Percentiles rank a stretch among this genome's conserved stretches.
phyloP scores from a whole-genome alignment of 2,329 filamentous ascomycete genomes.

The Clarireedia sp. region DNA sequence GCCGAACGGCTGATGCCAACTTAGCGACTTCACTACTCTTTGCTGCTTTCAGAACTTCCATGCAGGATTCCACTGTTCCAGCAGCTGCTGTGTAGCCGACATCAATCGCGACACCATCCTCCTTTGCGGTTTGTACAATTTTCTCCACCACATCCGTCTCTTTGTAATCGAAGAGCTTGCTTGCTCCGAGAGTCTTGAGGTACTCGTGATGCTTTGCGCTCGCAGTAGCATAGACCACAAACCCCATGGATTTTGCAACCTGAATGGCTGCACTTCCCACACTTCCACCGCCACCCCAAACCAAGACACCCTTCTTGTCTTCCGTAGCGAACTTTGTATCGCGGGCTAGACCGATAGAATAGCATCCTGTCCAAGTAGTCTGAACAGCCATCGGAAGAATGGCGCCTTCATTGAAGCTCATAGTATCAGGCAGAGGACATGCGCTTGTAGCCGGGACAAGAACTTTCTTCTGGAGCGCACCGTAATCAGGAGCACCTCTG shows the following conservation, averaged over 20 bases:
- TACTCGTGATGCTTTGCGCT: constrained; percentile 18
- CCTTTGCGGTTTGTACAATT: constrained; percentile 23
- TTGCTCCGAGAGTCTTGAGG: constrained; percentile 15
- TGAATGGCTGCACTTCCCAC: constrained; percentile 33
- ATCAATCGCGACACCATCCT: constrained; percentile 1
- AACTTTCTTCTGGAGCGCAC: constrained; percentile 28
- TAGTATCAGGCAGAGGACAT: constrained; percentile 22
- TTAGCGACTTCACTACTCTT: constrained; percentile 38
- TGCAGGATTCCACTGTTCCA: constrained; percentile 27
- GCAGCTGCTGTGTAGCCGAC: constrained; percentile 5
- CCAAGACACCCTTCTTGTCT: constrained; percentile 19
- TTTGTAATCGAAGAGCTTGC: constrained; percentile 18
- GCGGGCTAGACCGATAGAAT: constrained; percentile 16
- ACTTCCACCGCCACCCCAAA: constrained; percentile 19
- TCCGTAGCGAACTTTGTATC: constrained; percentile 3
- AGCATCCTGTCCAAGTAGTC: constrained; percentile 30
- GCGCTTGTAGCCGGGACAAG: constrained; percentile 18
- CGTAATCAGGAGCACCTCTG: constrained; percentile 13
- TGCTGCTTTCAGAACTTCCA: constrained; percentile 48
- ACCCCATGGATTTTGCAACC: constrained; percentile 33
- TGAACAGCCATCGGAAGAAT: constrained; percentile 30
- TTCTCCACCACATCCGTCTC: constrained; percentile 15
- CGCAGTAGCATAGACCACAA: constrained; percentile 33
- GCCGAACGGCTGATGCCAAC: constrained; percentile 44
- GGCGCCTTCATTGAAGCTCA: constrained; percentile 28